Evolutionary conservation across 1,284 basidiomycete species (phyloP).

Genomic region (Trichosporon ovoides): DNA sequence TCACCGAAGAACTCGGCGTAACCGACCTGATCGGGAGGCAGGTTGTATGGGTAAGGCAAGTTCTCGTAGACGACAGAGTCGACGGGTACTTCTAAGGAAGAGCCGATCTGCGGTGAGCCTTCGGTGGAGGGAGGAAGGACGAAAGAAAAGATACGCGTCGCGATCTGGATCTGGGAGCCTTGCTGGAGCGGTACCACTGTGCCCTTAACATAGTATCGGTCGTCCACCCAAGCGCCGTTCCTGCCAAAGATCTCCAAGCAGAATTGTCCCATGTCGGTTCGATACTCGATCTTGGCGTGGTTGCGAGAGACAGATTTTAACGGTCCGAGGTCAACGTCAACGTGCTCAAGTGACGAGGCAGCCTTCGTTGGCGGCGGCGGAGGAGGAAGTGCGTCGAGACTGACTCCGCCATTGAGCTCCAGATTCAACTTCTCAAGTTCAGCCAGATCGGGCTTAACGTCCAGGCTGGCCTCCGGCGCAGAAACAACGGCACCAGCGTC

Average conservation of each 20-base stretch:
- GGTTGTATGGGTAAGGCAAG: conserved; percentile 42
- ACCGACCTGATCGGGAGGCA: conserved; percentile 37
- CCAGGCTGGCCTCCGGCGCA: background rate
- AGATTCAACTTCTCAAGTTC: background rate
- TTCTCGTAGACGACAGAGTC: conserved; percentile 24
- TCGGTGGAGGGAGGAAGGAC: conserved; percentile 62
- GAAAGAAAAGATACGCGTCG: conserved; percentile 95
- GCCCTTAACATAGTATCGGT: conserved; percentile 85
- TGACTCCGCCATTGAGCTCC: background rate
- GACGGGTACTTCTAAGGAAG: conserved; percentile 25
- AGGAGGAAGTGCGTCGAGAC: conserved; percentile 19
- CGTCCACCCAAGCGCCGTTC: conserved; percentile 97
- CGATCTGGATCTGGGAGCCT: conserved; percentile 95
- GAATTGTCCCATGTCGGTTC: conserved; percentile 62
- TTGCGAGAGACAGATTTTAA: conserved; percentile 94
- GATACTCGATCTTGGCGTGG: conserved; percentile 86
- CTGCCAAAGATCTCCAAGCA: conserved; percentile 85
- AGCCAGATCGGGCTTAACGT: conserved; percentile 17
- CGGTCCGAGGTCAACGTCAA: conserved; percentile 94
- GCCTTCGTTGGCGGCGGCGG: conserved; percentile 34
- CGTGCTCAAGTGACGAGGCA: conserved; percentile 51
- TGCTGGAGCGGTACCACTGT: conserved; percentile 74
- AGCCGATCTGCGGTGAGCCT: conserved; percentile 31
- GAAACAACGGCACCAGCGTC: background rate
- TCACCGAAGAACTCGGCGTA: conserved; percentile 44